Evolutionary conservation across 805 yeast species (phyloP).

Genomic region (Schizosaccharomyces lindneri): DNA sequence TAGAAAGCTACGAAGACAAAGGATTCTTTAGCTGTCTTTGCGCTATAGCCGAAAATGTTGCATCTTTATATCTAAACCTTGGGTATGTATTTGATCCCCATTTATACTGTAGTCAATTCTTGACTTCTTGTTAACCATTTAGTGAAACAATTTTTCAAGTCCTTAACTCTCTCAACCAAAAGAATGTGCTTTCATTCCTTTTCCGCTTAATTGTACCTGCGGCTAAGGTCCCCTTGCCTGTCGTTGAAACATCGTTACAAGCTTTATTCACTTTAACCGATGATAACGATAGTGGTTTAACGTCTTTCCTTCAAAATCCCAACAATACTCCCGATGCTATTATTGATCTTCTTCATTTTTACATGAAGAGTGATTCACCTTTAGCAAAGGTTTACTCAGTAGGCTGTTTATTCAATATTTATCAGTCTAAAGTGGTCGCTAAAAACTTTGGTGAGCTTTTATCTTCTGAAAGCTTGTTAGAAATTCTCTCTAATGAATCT

Average conservation of each 20-base stretch:
- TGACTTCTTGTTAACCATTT: too few species aligned
- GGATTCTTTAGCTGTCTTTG: neutral
- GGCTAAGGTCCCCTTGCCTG: neutral
- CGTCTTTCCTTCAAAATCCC: neutral
- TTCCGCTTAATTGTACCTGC: neutral
- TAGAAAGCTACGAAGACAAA: neutral
- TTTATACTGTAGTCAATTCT: too few species aligned
- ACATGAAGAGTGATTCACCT: neutral
- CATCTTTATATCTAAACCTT: neutral
- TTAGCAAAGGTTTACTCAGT: neutral
- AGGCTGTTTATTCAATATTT: neutral
- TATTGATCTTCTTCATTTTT: neutral
- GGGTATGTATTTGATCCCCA: neutral
- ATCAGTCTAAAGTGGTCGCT: neutral
- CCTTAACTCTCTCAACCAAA: neutral
- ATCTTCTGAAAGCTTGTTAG: neutral
- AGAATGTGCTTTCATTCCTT: neutral
- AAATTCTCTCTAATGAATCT: neutral
- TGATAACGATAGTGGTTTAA: conserved; percentile 16
- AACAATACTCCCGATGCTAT: too few species aligned
- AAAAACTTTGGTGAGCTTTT: neutral
- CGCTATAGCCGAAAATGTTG: neutral
- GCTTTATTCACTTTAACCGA: conserved; percentile 23
- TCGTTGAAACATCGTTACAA: neutral
- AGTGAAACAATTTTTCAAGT: neutral